Evolutionary conservation across 139 green algal genomes (phyloP), one percentile per base, ranked within the genome.

Genomic region (Spirogloea muscicola): DNA sequence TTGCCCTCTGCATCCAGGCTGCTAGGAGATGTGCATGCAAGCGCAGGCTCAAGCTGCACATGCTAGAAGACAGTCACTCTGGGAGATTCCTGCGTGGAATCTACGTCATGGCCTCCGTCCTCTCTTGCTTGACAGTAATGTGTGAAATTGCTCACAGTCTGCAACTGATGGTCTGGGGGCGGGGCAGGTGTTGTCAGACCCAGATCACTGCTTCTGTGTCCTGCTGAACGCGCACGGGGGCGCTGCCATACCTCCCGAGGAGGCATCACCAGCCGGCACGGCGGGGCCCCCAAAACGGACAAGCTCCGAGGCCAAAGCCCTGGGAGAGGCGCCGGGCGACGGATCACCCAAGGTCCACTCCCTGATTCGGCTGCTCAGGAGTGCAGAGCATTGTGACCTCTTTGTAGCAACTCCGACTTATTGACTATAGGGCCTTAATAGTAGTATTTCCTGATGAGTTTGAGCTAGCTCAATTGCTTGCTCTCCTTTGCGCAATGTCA

Each of bases 151-250:
- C n/a, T n/a, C n/a, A n/a, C n/a, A n/a, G n/a, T n/a, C n/a, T n/a
- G n/a, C n/a, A n/a, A n/a, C n/a, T n/a, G n/a, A n/a, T n/a, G n/a
- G n/a, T n/a, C n/a, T n/a, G n/a, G n/a, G 13, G 21, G 34, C 13
- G 18, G 29, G 38, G 18, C 42, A 84, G 84, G 77, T 88, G 0
- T 58, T 89, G 29, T 62, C 72, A 18, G 60, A 83, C 38, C 43
- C 57, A 3, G 82, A 80, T 9, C 77, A 88, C 55, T 90, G 86
- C 61, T 89, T 87, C 70, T 88, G 79, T 42, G 86, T 90, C 0
- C 68, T 90, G 58, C 68, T 90, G 6, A 85, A 88, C 55, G 84
- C 83, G 0, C 52, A 82, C 0, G 66, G 67, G 0, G 79, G 63
- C 1, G 58, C 55, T 1, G 58, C 79, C 3, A 69, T 79, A 5